Conservation (phyloP, 129 eudicot species). For the Oenanthe sinensis region DNA sequence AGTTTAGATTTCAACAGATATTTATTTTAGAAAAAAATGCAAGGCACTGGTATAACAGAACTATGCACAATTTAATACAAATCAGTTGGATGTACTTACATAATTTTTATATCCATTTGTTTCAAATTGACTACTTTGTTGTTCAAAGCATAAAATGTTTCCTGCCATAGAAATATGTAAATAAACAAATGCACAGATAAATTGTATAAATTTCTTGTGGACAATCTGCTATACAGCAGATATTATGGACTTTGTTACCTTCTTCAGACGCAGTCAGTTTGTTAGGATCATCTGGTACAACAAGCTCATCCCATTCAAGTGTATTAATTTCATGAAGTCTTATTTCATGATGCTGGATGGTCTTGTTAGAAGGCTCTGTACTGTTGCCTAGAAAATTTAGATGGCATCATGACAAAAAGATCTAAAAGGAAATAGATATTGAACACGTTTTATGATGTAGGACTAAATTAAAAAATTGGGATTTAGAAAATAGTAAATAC, state of each 20-base stretch:
- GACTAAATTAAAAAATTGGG: not conserved
- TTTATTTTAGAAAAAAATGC: not conserved
- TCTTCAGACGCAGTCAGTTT: constrained; percentile 27
- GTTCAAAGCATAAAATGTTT: constrained; percentile 31
- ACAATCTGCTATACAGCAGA: not conserved
- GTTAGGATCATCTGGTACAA: constrained; percentile 49
- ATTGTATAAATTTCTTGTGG: constrained; percentile 9
- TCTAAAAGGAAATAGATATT: not conserved
- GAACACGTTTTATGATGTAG: not conserved
- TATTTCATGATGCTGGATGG: constrained; percentile 49
- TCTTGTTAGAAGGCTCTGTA: constrained; percentile 41
- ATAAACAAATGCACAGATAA: constrained; percentile 7
- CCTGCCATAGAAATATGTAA: constrained; percentile 23
- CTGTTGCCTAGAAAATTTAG: constrained; percentile 11
- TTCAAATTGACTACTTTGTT: constrained; percentile 28
- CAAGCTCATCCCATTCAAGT: constrained; percentile 97
- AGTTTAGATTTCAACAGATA: not conserved
- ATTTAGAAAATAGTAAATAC: not conserved
- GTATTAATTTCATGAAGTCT: constrained; percentile 86
- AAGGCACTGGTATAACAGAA: not conserved
- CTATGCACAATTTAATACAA: not conserved
- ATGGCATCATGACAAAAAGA: not conserved
- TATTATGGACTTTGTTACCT: constrained; percentile 35
- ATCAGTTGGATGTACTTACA: constrained; percentile 32
- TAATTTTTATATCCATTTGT: constrained; percentile 28